Evolutionary conservation across 2,329 filamentous ascomycete genomes (phyloP), one percentile per base, ranked within the genome.

Genomic region (Colletotrichum zoysiae): DNA sequence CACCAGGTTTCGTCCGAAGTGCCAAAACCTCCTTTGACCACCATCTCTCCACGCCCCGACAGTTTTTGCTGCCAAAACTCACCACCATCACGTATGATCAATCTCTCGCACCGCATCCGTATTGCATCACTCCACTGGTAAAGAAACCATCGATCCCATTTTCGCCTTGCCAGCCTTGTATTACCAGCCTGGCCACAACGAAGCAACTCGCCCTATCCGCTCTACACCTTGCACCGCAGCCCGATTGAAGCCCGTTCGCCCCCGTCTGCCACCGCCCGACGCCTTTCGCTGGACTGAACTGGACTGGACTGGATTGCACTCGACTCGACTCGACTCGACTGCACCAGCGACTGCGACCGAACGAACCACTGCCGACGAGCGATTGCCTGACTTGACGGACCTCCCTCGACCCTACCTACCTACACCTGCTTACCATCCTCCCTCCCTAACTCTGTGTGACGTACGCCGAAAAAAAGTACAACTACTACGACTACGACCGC

Each of bases 1-100:
- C 65, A 64, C 70, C 70, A 72, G 30, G 70, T 72, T 72, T 70
- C 65, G 65, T 72, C 70, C 70, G 40, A 72, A 70, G 70, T 72
- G 65, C 40, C 70, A 64, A 72, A 72, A 61, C 70, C 69, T 70
- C 70, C 70, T 72, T 70, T 65, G 65, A 72, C 70, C 69, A 71
- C 65, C 70, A 55, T 42, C 48, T 59, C 65, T 60, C 33, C 65
- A 58, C 55, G 65, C 70, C 65, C 61, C 67, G 68, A 68, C 65
- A 71, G 46, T 60, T 60, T 30, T 60, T 30, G 55, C 55, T 65
- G 62, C 65, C 65, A 69, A 59, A 69, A 53, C 40, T 42, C 69
- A 62, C 62, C 69, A 62, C 62, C 69, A 71, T 59, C 55, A 56
- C 67, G 40, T 65, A 35, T 69, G 60, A 56, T 64, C 70, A 64